Conservation (phyloP, 164 flowering plant genomes). For the Liriodendron chinense region DNA sequence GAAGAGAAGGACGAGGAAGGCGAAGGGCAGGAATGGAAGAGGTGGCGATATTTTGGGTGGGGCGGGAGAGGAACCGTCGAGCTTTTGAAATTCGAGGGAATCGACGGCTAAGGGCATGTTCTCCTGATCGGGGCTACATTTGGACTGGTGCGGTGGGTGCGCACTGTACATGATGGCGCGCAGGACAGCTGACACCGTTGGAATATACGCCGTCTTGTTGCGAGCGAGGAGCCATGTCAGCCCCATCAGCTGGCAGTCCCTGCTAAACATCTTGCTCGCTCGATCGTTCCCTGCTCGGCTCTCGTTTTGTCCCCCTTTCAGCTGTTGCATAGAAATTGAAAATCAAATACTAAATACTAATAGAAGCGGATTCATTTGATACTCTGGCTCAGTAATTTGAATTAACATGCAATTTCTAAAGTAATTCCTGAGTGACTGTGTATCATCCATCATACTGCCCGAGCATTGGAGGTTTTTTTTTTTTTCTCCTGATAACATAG, state of each 20-base stretch:
- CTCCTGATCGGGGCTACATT: constrained; percentile 93
- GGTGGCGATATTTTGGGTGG: background rate
- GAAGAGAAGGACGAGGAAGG: constrained; percentile 18
- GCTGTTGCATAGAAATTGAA: constrained; percentile 26
- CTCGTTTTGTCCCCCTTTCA: constrained; percentile 49
- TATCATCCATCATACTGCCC: no score
- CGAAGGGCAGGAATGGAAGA: constrained; percentile 45
- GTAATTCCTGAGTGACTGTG: no score
- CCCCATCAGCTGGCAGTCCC: constrained; percentile 96
- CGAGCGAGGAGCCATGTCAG: constrained; percentile 91
- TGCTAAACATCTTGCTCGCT: constrained; percentile 68
- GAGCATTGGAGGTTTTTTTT: no score
- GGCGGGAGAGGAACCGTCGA: constrained; percentile 29
- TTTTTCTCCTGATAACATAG: no score
- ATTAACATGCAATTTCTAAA: background rate
- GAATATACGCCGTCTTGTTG: constrained; percentile 91
- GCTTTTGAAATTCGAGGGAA: constrained; percentile 67
- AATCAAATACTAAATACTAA: background rate
- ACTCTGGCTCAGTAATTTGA: background rate
- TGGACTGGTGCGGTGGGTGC: constrained; percentile 71
- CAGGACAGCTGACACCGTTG: constrained; percentile 97
- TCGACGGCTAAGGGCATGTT: constrained; percentile 99
- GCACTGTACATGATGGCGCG: constrained; percentile 93
- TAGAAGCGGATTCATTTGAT: background rate
- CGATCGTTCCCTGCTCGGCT: constrained; percentile 40